Percentiles rank a stretch among this genome's conserved stretches.
These are phyloP conservation scores for Cercospora zeina DNA, from an alignment of 2,329 filamentous ascomycete species.

Conservation along the genomic window DNA sequence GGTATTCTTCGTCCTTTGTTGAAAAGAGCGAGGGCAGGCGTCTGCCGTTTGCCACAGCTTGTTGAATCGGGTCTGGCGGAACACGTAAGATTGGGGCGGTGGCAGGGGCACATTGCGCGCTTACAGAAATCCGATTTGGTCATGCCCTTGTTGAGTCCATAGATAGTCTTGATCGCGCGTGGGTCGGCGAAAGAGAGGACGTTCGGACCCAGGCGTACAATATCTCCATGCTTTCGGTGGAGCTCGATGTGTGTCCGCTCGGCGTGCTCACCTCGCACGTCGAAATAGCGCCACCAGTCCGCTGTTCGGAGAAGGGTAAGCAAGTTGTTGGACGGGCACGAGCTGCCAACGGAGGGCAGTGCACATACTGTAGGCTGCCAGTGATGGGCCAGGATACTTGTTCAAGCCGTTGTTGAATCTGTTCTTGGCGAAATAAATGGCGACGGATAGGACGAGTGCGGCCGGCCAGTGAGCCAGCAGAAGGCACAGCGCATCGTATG, in stretches of 20 bases:
- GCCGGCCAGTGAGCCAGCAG: slow-evolving; percentile 47
- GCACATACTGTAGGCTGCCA: slow-evolving; percentile 58
- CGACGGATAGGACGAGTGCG: slow-evolving; percentile 37
- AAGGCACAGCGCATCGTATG: slow-evolving; percentile 33
- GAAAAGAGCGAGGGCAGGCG: slow-evolving; percentile 73
- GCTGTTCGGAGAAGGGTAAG: slow-evolving; percentile 35
- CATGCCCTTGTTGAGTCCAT: slow-evolving; percentile 79
- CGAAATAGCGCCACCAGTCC: slow-evolving; percentile 73
- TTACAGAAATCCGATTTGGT: slow-evolving; percentile 73
- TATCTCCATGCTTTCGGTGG: slow-evolving; percentile 69
- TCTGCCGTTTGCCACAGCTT: slow-evolving; percentile 68
- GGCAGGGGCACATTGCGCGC: background rate
- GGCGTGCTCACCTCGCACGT: slow-evolving; percentile 64
- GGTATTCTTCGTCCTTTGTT: slow-evolving; percentile 72
- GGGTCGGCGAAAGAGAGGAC: slow-evolving; percentile 72
- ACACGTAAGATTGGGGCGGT: background rate
- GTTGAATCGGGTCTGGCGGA: slow-evolving; percentile 63
- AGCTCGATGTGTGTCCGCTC: slow-evolving; percentile 68
- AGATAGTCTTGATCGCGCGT: slow-evolving; percentile 71
- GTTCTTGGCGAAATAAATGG: slow-evolving; percentile 46
- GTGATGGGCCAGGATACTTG: slow-evolving; percentile 69
- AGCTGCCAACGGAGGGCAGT: background rate
- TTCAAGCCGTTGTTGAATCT: slow-evolving; percentile 60
- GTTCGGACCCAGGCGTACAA: slow-evolving; percentile 75
- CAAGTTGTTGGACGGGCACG: background rate